These are phyloP conservation scores for Penicillium oxalicum DNA, from an alignment of 2,329 filamentous ascomycete species.

Conservation along the genomic window DNA sequence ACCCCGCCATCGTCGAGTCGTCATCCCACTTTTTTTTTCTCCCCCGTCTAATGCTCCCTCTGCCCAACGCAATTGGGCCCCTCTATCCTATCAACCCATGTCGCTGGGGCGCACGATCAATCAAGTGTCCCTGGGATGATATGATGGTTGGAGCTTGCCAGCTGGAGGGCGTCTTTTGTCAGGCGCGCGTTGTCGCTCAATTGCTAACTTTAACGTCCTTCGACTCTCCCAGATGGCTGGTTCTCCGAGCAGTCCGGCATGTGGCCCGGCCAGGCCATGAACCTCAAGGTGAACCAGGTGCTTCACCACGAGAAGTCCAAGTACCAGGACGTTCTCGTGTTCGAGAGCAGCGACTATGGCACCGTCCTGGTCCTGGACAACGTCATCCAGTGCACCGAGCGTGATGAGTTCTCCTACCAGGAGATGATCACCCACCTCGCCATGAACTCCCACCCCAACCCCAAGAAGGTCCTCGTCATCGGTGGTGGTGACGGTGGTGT, in stretches of 20 bases:
- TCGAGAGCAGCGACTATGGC: constrained; percentile 95
- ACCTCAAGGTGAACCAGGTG: constrained; percentile 93
- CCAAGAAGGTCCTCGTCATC: constrained; percentile 97
- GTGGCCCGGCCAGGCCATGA: constrained; percentile 99
- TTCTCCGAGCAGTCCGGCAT: constrained; percentile 98
- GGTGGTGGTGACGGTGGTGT: constrained; percentile 97
- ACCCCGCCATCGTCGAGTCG: constrained; percentile 13
- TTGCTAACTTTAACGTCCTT: no score
- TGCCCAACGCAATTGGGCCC: neutral
- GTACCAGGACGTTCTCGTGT: constrained; percentile 98
- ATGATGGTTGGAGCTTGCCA: no score
- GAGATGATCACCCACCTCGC: constrained; percentile 99
- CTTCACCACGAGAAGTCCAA: constrained; percentile 98
- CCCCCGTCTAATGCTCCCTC: constrained; percentile 4
- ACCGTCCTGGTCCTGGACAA: constrained; percentile 96
- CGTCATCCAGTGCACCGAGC: constrained; percentile 97
- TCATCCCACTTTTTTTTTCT: constrained; percentile 9
- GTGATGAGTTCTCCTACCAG: constrained; percentile 98
- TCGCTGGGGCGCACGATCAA: no score
- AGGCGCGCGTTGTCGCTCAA: no score
- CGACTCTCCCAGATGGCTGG: constrained; percentile 74
- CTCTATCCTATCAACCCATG: no score
- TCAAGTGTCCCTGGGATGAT: no score
- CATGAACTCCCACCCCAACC: constrained; percentile 97
- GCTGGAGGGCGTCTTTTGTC: no score